Evolutionary conservation across 441 rosid species (phyloP).

Genomic region (Croton laevigatus): DNA sequence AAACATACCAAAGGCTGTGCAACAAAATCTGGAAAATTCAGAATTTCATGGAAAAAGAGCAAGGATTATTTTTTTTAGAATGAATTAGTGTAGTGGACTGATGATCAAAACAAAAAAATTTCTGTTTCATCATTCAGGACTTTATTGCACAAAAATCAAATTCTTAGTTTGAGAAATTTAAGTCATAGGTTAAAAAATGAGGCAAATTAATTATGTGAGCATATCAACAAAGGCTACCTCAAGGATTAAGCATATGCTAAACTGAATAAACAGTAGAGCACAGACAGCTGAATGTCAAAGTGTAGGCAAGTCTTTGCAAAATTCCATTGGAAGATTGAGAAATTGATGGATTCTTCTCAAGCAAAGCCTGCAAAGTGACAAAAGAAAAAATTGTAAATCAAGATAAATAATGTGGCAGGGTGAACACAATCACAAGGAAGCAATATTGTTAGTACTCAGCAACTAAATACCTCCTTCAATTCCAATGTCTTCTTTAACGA

Average conservation of each 20-base stretch:
- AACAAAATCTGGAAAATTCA: neutral
- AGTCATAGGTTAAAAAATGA: too few species aligned
- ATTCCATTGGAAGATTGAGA: constrained; percentile 63
- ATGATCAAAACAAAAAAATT: neutral
- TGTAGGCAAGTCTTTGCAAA: neutral
- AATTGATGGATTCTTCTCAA: constrained; percentile 72
- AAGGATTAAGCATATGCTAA: neutral
- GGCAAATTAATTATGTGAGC: too few species aligned
- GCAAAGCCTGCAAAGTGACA: constrained; percentile 54
- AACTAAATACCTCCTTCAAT: constrained; percentile 67
- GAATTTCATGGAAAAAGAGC: neutral
- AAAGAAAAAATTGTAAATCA: constrained; percentile 1
- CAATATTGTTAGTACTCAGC: neutral
- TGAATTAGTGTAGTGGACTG: neutral
- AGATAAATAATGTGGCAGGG: neutral
- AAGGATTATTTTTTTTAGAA: too few species aligned
- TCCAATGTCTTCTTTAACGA: constrained; percentile 70
- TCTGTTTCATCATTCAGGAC: neutral
- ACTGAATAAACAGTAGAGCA: neutral
- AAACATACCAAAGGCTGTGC: constrained; percentile 62
- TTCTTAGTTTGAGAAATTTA: too few species aligned
- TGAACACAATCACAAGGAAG: neutral
- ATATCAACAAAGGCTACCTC: too few species aligned
- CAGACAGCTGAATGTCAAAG: neutral
- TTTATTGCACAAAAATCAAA: neutral